A percentile compares a stretch with the other conserved stretches of the same genome.
These are phyloP conservation scores for Emiliania huxleyi DNA, from an alignment of 78 protist species.

Conservation along the genomic window DNA sequence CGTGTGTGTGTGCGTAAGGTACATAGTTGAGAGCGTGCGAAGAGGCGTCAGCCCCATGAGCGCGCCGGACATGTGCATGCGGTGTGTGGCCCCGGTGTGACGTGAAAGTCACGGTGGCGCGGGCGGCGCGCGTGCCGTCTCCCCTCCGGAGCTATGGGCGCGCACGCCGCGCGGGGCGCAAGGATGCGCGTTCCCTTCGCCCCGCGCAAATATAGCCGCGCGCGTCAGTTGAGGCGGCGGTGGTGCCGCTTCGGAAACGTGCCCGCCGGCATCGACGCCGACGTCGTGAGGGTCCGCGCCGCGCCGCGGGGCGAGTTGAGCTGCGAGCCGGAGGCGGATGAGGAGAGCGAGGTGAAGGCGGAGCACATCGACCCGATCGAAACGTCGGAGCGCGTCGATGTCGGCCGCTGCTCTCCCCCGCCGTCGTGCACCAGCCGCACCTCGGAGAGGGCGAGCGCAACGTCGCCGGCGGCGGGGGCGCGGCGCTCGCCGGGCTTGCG, in stretches of 20 bases:
- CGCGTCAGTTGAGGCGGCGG: too few relatives aligned
- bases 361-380: neutral
- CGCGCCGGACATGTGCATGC: too few relatives aligned
- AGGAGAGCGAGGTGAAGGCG: neutral
- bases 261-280: neutral
- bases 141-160: too few relatives aligned
- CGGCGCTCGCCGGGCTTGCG: neutral
- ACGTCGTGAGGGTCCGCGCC: neutral
- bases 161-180: too few relatives aligned
- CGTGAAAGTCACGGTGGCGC: too few relatives aligned
- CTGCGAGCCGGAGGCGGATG: neutral
- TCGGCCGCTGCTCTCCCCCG: neutral
- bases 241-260: neutral
- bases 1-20: too few relatives aligned
- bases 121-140: too few relatives aligned
- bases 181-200: too few relatives aligned
- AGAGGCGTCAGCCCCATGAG: too few relatives aligned
- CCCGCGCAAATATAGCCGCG: too few relatives aligned
- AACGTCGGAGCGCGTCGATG: neutral
- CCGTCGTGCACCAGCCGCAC: neutral
- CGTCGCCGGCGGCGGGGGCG: neutral
- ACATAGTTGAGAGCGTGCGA: too few relatives aligned
- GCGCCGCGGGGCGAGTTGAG: neutral
- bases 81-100: too few relatives aligned
- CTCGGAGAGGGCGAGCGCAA: neutral